These are phyloP conservation scores for Neonectria magnoliae DNA, from an alignment of 2,329 filamentous ascomycete species.

Conservation along the genomic window DNA sequence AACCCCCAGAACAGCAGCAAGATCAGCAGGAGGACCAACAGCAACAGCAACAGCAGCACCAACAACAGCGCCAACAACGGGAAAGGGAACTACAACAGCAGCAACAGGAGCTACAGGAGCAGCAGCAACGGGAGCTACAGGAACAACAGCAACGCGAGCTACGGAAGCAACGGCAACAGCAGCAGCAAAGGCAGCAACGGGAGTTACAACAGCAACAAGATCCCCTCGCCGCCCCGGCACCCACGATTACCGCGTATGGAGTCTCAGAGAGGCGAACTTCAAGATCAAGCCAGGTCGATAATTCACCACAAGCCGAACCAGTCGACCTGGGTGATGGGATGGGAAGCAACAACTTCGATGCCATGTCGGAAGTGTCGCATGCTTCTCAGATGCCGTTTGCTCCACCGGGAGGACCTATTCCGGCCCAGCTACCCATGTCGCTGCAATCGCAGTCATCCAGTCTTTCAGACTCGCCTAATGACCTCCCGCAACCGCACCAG, in stretches of 20 bases:
- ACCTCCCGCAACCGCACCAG: constrained; percentile 35
- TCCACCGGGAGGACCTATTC: constrained; percentile 30
- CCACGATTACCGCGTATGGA: constrained; percentile 1
- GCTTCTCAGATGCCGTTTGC: constrained; percentile 39
- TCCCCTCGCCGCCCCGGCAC: neutral
- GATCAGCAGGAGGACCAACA: neutral
- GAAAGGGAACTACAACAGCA: neutral
- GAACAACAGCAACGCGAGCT: neutral
- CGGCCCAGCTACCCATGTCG: constrained; percentile 33
- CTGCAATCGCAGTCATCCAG: constrained; percentile 36
- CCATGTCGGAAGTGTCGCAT: constrained; percentile 37
- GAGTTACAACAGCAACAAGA: constrained; percentile 7
- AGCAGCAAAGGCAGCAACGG: neutral
- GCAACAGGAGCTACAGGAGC: neutral
- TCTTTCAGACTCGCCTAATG: constrained; percentile 27
- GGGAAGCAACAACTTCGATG: constrained; percentile 34
- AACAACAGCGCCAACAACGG: neutral
- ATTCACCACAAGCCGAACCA: constrained; percentile 27
- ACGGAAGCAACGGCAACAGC: neutral
- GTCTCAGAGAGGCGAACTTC: constrained; percentile 6
- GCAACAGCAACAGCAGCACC: neutral
- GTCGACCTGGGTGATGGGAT: constrained; percentile 35
- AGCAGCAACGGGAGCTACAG: neutral
- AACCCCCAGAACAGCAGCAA: neutral
- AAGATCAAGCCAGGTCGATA: constrained; percentile 30